Conservation (phyloP, 108 stramenopile genomes). For the Nannochloropsis salina region DNA sequence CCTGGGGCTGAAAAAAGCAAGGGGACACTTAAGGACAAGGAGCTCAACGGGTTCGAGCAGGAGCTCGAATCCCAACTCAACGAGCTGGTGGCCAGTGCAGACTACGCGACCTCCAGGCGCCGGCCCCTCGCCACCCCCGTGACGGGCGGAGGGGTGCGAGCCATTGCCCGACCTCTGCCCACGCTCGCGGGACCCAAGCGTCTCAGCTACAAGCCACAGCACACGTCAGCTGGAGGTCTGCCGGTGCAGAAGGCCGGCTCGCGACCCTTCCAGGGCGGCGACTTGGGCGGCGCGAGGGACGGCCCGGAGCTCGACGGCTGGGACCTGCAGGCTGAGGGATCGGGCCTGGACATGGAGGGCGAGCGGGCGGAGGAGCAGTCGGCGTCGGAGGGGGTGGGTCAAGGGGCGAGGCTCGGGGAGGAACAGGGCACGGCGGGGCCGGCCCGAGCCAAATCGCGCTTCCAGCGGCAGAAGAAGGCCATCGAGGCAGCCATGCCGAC, state of each 20-base stretch:
- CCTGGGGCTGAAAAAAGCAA: neutral
- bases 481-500: neutral
- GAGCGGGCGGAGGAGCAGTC: neutral
- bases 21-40: neutral
- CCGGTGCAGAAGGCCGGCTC: neutral
- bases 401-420: neutral
- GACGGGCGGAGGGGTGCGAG: neutral
- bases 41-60: neutral
- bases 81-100: neutral
- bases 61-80: neutral
- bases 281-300: neutral
- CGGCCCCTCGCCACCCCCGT: neutral
- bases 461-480: conserved; percentile 2
- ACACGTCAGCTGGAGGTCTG: neutral
- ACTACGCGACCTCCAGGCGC: neutral
- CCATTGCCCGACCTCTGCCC: neutral
- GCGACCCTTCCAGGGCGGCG: neutral
- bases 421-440: neutral
- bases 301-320: neutral
- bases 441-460: neutral
- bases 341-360: neutral
- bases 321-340: neutral
- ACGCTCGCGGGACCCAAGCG: neutral
- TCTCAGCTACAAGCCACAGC: neutral
- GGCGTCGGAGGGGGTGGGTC: neutral